Base-by-base conservation (phyloP, 768 basidiomycete species). In the Tulasnella sp. region DNA sequence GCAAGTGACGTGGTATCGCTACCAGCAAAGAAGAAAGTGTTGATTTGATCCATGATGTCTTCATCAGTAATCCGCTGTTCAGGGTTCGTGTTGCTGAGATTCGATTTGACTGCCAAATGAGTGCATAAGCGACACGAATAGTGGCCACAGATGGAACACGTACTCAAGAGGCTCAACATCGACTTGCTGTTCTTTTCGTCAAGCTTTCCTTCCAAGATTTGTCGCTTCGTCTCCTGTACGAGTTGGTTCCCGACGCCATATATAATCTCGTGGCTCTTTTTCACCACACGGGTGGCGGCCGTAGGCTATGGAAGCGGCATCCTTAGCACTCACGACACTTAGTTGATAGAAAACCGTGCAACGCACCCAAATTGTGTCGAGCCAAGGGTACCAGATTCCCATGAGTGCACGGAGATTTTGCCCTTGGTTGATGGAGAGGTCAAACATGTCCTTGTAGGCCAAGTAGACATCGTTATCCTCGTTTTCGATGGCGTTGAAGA, bases 21-120 rank as follows among this genome's bases (percentile, higher is more conserved):
- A 5, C 96, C 96, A n/a, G 93, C 95, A 83, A 96, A 95, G 88
- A 96, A 91, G 84, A 97, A 94, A 0, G 95, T 96, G 82, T 94
- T 95, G 85, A 97, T 92, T 80, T 91, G 95, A 83, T 94, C 88
- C 18, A 96, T 87, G 75, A 97, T 92, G 82, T 97, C 96, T 40
- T 93, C 91, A 83, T 98, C 96, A 0, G 95, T 93, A 82, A 97
- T 91, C 44, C 91, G 89, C 81, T 93, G 90, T 19, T 40, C 38
- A 7, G 56, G 62, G n/a, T 39, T 38, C 44, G 96, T 93, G 0
- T 87, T 89, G 3, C 94, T 90, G 80, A 90, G 83, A 84, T 97
- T 97, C 4, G 95, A 93, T 85, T 93, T 94, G 75, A 98, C 96
- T 97, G 80, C 16, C 16, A 58, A 24, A 74, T 16, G 62, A 10